These are phyloP conservation scores for Trametes coccinea DNA, from an alignment of 768 basidiomycete genomes.

Conservation along the genomic window DNA sequence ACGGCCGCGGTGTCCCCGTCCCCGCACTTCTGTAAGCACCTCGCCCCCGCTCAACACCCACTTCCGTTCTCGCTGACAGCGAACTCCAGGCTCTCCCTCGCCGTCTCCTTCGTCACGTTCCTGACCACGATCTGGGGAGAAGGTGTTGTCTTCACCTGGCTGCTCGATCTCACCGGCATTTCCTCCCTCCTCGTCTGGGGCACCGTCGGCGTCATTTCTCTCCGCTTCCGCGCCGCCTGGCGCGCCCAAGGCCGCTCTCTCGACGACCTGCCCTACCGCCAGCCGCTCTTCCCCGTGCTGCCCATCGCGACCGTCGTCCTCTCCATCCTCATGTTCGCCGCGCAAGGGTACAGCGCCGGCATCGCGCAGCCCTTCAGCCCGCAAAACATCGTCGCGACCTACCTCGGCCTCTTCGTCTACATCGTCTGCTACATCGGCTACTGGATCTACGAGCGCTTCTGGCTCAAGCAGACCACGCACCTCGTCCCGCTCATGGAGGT, in stretches of 20 bases:
- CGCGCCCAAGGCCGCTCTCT: conserved; percentile 49
- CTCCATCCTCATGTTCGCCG: conserved; percentile 52
- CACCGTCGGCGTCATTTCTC: conserved; percentile 52
- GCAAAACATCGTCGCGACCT: conserved; percentile 57
- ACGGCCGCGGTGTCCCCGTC: conserved; percentile 62
- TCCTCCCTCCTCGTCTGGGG: conserved; percentile 70
- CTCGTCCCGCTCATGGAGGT: conserved; percentile 45
- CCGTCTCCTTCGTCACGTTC: conserved; percentile 51
- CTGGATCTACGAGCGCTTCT: conserved; percentile 39
- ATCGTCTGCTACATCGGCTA: conserved; percentile 48
- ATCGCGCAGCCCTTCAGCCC: conserved; percentile 44
- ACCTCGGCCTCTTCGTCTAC: conserved; percentile 52
- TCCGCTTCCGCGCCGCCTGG: conserved; percentile 68
- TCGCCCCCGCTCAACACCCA: background rate
- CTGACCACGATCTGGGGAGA: conserved; percentile 60
- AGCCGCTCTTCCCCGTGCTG: conserved; percentile 56
- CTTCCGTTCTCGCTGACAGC: background rate
- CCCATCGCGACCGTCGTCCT: conserved; percentile 52
- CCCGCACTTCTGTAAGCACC: conserved; percentile 44
- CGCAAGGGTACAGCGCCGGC: conserved; percentile 54
- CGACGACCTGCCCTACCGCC: conserved; percentile 57
- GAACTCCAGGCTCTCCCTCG: conserved; percentile 44
- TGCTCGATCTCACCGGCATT: conserved; percentile 65
- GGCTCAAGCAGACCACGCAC: conserved; percentile 33
- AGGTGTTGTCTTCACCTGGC: conserved; percentile 56